A percentile compares a stretch with the other conserved stretches of the same genome.
Evolutionary conservation across 78 protist species (phyloP).

Genomic region (Dictyostelium brefeldianum): DNA sequence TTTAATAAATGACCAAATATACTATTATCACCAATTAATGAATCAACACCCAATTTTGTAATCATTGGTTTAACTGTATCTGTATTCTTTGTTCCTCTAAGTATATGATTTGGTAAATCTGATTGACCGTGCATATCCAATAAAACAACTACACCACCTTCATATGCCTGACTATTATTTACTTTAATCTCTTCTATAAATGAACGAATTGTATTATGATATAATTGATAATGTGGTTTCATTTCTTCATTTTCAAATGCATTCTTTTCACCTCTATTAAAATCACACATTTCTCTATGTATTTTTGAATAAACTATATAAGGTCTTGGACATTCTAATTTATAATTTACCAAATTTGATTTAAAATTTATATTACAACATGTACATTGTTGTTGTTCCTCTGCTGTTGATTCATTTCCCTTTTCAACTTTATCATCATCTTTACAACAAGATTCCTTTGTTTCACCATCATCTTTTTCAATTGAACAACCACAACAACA

Average conservation of each 20-base stretch:
- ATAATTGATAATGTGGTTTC: constrained; percentile 17
- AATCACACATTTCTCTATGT: constrained; percentile 55
- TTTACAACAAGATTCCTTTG: not conserved
- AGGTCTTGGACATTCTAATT: constrained; percentile 31
- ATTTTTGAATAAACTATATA: constrained; percentile 66
- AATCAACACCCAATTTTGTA: not conserved
- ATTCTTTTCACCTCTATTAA: constrained; percentile 22
- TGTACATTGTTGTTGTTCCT: constrained; percentile 34
- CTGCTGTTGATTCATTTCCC: not conserved
- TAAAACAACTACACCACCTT: not conserved
- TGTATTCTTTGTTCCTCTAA: constrained; percentile 39
- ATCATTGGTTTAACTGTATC: constrained; percentile 25
- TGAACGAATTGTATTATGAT: constrained; percentile 16
- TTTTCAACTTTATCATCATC: no score
- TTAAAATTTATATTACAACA: constrained; percentile 5
- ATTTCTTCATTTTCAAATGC: constrained; percentile 47
- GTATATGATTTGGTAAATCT: constrained; percentile 15
- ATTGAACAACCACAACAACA: constrained; percentile 20
- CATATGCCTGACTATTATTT: not conserved
- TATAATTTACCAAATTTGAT: not conserved
- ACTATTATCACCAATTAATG: constrained; percentile 39
- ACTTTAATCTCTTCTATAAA: constrained; percentile 7
- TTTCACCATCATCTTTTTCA: not conserved
- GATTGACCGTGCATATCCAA: constrained; percentile 76
- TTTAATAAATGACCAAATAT: constrained; percentile 12